Base-by-base conservation (phyloP, 345 rosid genomes). In the Turritis glabra region DNA sequence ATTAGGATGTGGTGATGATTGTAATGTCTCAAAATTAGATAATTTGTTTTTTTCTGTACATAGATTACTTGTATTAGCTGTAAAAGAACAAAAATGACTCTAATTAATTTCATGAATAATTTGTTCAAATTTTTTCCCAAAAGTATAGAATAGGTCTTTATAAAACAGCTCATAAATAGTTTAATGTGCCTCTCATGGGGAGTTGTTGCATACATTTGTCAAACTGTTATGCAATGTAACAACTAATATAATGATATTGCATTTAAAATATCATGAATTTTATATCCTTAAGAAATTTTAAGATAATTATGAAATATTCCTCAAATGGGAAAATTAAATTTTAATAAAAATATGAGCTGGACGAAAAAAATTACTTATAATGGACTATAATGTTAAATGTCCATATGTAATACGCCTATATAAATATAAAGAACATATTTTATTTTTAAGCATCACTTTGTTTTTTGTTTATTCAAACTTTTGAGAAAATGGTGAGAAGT, bases 401-500 rank as follows among this genome's bases (percentile, higher is more conserved):
- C 0, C 2, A 6, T 41, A 15, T 8, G 3, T 18, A 9, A 7
- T 5, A 4, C 3, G 27, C 19, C 50, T 11, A 2, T 63, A 54
- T 64, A 73, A 63, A 73, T 73, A 64, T 5, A 2, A 15, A 13
- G 0, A 22, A 2, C 5, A 22, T 27, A 2, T 2, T 53, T 15
- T 12, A 23, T 3, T 18, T 8, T 12, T 6, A 18, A 52, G 8
- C 77, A 65, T 55, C 57, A 53, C 3, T 21, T 21, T 2, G 0
- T 22, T 0, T 6, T 41, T 40, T 17, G 2, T 35, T 12, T 1
- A 0, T 38, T 2, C 12, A 27, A 8, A 5, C 0, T 1, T 8
- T 1, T 0, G 26, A 47, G 2, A 65, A 41, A 57, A 75, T 75
- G 83, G 75, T 63, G 82, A 81, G 0, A 74, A 81, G 7, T 41